A percentile compares a stretch with the other conserved stretches of the same genome.
phyloP scores from a whole-genome alignment of 768 basidiomycete genomes.

The Pluteus cervinus region DNA sequence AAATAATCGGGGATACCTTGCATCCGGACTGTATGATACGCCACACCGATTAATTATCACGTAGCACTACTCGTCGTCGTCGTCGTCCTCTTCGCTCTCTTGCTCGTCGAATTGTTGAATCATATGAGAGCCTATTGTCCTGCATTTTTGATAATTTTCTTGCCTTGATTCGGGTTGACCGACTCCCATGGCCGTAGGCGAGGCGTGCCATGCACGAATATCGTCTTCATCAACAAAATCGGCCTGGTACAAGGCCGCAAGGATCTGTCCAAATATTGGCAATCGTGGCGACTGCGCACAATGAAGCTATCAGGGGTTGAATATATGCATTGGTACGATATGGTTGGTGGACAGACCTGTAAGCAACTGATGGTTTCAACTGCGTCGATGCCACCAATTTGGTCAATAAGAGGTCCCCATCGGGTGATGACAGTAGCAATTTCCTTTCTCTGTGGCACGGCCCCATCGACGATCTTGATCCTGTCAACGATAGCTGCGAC shows the following conservation, averaged over 20 bases:
- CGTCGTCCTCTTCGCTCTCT: slow-evolving; percentile 41
- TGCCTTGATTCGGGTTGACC: slow-evolving; percentile 31
- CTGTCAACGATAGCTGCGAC: slow-evolving; percentile 75
- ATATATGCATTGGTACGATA: slow-evolving; percentile 1
- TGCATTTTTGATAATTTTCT: slow-evolving; percentile 61
- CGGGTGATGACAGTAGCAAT: slow-evolving; percentile 57
- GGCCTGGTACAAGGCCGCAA: slow-evolving; percentile 83
- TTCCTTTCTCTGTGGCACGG: slow-evolving; percentile 54
- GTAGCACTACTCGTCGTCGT: slow-evolving; percentile 1
- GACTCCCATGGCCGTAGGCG: slow-evolving; percentile 47
- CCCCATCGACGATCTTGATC: slow-evolving; percentile 56
- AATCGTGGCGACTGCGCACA: slow-evolving; percentile 59
- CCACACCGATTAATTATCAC: no score
- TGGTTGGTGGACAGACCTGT: slow-evolving; percentile 46
- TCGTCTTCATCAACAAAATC: slow-evolving; percentile 91
- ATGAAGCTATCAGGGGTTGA: slow-evolving; percentile 38
- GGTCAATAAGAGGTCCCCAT: slow-evolving; percentile 82
- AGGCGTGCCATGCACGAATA: slow-evolving; percentile 80
- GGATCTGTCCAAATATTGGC: slow-evolving; percentile 76
- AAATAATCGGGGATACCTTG: not conserved
- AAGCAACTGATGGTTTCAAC: slow-evolving; percentile 74
- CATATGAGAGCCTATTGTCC: slow-evolving; percentile 67
- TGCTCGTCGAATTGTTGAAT: slow-evolving; percentile 80
- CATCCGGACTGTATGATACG: slow-evolving; percentile 6
- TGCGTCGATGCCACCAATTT: slow-evolving; percentile 77